Conservation (phyloP, 352 stramenopile genomes). For the Globisporangium apiculatum region DNA sequence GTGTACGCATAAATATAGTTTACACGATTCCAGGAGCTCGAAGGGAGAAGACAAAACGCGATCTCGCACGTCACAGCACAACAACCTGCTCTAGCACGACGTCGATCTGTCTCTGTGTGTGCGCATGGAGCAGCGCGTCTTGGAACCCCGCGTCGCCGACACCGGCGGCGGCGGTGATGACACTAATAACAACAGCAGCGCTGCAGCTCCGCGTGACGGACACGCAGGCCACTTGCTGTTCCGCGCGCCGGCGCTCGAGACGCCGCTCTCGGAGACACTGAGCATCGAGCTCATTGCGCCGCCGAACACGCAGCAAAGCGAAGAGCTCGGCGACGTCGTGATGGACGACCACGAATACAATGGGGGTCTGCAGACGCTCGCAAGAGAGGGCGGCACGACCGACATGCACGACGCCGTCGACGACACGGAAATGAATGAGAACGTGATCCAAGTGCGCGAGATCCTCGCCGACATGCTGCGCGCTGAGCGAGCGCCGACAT, state of each 20-base stretch:
- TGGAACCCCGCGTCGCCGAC: neutral
- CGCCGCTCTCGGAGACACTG: slow-evolving; percentile 3
- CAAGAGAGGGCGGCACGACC: neutral
- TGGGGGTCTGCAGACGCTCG: neutral
- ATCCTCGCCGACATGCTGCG: slow-evolving; percentile 13
- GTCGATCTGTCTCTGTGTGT: neutral
- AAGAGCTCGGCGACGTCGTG: neutral
- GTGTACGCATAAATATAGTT: no score
- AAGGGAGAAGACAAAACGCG: neutral
- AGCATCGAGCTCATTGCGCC: slow-evolving; percentile 15
- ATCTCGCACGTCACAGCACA: neutral
- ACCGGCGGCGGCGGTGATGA: neutral
- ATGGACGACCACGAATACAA: slow-evolving; percentile 1
- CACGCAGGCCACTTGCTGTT: neutral
- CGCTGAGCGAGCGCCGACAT: neutral
- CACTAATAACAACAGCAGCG: neutral
- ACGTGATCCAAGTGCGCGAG: slow-evolving; percentile 15
- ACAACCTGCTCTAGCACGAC: no score
- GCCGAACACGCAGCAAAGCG: slow-evolving; percentile 11
- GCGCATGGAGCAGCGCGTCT: neutral
- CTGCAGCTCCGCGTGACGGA: neutral
- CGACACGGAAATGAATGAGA: slow-evolving; percentile 12
- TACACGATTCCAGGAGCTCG: no score
- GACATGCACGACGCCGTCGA: neutral
- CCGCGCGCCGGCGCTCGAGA: neutral